A percentile compares a stretch with the other conserved stretches of the same genome.
Conservation (phyloP, 176 grass and related monocot genomes). For the Oryza longistaminata region DNA sequence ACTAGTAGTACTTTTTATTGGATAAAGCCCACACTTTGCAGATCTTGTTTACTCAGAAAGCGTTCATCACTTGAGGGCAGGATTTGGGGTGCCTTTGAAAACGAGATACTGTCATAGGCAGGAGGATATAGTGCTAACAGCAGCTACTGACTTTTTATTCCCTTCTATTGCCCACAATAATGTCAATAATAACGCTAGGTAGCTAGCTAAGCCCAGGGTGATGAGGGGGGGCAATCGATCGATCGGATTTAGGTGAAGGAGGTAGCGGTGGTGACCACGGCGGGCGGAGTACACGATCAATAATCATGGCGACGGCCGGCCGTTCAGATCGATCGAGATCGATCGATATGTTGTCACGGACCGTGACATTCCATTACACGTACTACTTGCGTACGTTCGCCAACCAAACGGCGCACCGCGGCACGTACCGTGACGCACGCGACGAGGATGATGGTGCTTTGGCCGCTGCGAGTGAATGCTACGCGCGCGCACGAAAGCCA, state of each 20-base stretch:
- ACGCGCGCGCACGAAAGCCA: background rate
- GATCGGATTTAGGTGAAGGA: background rate
- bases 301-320: background rate
- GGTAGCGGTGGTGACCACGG: background rate
- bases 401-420: background rate
- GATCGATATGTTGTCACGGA: background rate
- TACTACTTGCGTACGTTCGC: background rate
- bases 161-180: background rate
- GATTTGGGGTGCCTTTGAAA: background rate
- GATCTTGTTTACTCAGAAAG: conserved; percentile 29
- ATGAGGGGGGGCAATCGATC: background rate
- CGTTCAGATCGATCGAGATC: background rate
- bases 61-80: background rate
- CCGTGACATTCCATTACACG: background rate
- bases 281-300: background rate
- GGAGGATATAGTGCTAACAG: background rate
- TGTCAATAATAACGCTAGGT: background rate
- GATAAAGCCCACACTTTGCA: conserved; percentile 17
- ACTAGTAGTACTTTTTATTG: conserved; percentile 11
- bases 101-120: background rate
- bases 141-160: background rate
- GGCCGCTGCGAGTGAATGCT: background rate
- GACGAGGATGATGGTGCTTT: background rate
- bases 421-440: background rate
- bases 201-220: background rate